Percentiles rank a stretch among this genome's conserved stretches.
Conservation (phyloP, 1,284 basidiomycete genomes). For the Ustilago bromivora region DNA sequence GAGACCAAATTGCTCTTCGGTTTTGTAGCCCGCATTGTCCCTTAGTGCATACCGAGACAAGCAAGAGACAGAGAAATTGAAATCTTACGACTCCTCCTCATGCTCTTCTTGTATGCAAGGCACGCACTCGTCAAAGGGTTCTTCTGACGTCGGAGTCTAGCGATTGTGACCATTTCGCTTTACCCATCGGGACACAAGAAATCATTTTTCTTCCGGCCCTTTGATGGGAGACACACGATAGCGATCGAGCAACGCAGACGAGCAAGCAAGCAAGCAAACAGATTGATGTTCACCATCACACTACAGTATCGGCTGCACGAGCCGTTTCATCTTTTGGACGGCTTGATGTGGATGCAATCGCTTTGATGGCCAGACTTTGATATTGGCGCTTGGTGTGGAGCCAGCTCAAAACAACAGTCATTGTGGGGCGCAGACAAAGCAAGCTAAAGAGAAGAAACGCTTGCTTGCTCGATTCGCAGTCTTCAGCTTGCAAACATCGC, state of each 20-base stretch:
- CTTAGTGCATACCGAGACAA: not conserved
- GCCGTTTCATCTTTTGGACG: not conserved
- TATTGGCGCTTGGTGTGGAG: not conserved
- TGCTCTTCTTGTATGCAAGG: not conserved
- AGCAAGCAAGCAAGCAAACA: too few relatives aligned
- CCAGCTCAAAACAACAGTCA: not conserved
- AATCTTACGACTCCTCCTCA: not conserved
- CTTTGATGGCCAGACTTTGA: not conserved
- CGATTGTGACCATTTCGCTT: constrained; percentile 1
- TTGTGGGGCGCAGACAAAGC: not conserved
- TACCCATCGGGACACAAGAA: not conserved
- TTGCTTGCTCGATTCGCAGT: not conserved
- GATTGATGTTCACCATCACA: not conserved
- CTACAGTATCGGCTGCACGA: not conserved
- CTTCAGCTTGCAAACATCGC: not conserved
- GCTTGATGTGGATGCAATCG: not conserved
- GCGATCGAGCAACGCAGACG: not conserved
- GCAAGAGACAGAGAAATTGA: not conserved
- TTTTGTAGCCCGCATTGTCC: not conserved
- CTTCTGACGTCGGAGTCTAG: not conserved
- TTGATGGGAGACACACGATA: not conserved
- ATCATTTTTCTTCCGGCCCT: not conserved
- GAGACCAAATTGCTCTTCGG: not conserved
- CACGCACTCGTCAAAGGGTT: not conserved
- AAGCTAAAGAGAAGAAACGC: not conserved